Evolutionary conservation across 805 yeast species (phyloP).

Genomic region (Starmera amethionina): DNA sequence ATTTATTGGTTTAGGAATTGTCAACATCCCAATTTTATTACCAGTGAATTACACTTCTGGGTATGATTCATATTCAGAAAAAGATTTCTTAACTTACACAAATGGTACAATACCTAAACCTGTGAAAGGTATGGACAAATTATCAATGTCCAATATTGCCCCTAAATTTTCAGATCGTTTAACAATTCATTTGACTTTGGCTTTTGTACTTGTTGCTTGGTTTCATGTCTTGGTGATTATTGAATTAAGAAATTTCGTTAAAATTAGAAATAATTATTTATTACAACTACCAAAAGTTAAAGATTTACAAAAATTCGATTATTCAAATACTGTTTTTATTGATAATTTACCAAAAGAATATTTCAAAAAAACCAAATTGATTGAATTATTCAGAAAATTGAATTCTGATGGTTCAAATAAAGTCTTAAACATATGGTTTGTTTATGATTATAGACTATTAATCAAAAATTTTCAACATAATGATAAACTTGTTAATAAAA

Average conservation of each 20-base stretch:
- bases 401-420: slow-evolving; percentile 29
- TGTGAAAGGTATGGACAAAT: slow-evolving; percentile 46
- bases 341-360: slow-evolving; percentile 33
- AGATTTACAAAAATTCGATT: slow-evolving; percentile 19
- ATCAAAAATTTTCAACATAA: slow-evolving; percentile 22
- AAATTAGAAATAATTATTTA: slow-evolving; percentile 32
- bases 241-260: slow-evolving; percentile 46
- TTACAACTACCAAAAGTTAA: slow-evolving; percentile 9
- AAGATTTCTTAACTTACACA: slow-evolving; percentile 10
- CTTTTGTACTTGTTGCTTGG: slow-evolving; percentile 41
- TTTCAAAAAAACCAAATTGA: slow-evolving; percentile 13
- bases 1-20: slow-evolving; percentile 40
- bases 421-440: slow-evolving; percentile 50
- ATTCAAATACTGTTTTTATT: slow-evolving; percentile 28
- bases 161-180: slow-evolving; percentile 37
- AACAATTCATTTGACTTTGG: slow-evolving; percentile 54
- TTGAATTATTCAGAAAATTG: slow-evolving; percentile 16
- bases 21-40: slow-evolving; percentile 49
- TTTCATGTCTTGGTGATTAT: slow-evolving; percentile 45
- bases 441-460: slow-evolving; percentile 34
- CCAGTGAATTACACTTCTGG: slow-evolving; percentile 46
- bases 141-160: slow-evolving; percentile 66
- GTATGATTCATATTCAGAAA: slow-evolving; percentile 11
- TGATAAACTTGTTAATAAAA: slow-evolving; percentile 15
- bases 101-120: slow-evolving; percentile 15